These are phyloP conservation scores for Dactylellina leptospora DNA, from an alignment of 2,329 filamentous ascomycete genomes.

Conservation along the genomic window DNA sequence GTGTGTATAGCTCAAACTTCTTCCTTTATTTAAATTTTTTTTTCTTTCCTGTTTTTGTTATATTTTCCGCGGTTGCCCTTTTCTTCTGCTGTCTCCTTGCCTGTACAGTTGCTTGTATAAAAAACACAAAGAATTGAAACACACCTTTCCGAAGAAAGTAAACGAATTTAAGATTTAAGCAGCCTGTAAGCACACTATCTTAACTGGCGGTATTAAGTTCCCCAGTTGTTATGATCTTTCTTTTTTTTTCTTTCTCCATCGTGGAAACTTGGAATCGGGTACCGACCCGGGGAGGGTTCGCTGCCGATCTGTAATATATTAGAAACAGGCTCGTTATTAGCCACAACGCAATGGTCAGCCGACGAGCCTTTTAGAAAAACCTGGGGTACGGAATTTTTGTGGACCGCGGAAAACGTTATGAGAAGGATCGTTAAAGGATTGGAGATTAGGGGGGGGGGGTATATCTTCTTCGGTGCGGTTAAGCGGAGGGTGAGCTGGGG, in stretches of 20 bases:
- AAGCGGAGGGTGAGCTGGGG: not conserved
- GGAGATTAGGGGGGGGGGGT: not conserved
- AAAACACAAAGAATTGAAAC: constrained; percentile 16
- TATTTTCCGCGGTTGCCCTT: too few relatives aligned
- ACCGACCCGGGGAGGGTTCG: constrained; percentile 36
- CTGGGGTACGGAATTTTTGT: constrained; percentile 6
- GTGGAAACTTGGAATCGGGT: too few relatives aligned
- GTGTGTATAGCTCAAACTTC: constrained; percentile 31
- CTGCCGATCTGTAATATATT: constrained; percentile 49
- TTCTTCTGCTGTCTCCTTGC: constrained; percentile 6
- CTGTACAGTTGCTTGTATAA: constrained; percentile 45
- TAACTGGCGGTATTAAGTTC: not conserved
- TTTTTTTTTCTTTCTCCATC: too few relatives aligned
- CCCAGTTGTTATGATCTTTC: too few relatives aligned
- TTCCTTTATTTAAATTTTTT: constrained; percentile 12
- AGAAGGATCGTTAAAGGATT: not conserved
- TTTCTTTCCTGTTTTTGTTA: too few relatives aligned
- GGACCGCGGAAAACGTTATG: not conserved
- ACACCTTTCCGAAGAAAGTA: constrained; percentile 10
- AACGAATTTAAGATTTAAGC: not conserved
- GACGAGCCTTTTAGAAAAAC: constrained; percentile 37
- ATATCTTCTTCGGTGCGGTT: not conserved
- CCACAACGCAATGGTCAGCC: constrained; percentile 45
- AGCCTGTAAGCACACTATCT: not conserved
- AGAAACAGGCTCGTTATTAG: constrained; percentile 45